phyloP scores from a whole-genome alignment of 352 stramenopile species.

The Phytopythium chamaehyphon region DNA sequence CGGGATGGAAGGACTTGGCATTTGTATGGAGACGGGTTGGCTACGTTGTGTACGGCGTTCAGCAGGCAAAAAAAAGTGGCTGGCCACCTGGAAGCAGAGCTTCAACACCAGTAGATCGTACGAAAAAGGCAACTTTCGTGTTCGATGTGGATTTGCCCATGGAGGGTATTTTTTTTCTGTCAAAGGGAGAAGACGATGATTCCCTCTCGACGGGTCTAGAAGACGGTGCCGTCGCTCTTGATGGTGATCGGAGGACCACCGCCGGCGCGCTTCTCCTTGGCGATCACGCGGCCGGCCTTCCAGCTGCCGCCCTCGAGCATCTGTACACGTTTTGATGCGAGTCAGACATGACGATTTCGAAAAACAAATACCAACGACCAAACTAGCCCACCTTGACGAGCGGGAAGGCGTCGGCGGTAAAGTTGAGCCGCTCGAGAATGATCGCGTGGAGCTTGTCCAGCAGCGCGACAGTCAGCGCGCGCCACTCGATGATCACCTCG shows the following conservation, averaged over 20 bases:
- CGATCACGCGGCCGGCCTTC: constrained; percentile 80
- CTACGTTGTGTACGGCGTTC: too few species aligned
- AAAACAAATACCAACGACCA: too few species aligned
- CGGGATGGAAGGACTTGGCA: too few species aligned
- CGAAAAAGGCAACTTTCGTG: too few species aligned
- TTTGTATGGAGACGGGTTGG: too few species aligned
- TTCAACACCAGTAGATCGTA: too few species aligned
- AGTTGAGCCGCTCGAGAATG: constrained; percentile 56
- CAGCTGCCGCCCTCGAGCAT: constrained; percentile 85
- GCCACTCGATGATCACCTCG: constrained; percentile 85
- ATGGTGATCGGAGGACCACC: constrained; percentile 79
- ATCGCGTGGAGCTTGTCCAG: constrained; percentile 73
- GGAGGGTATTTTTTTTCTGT: neutral
- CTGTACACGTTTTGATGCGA: too few species aligned
- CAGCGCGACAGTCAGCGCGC: constrained; percentile 74
- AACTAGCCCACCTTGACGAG: constrained; percentile 68
- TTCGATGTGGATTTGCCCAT: too few species aligned
- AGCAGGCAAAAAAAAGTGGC: too few species aligned
- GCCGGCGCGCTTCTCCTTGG: constrained; percentile 67
- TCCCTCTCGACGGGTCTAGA: constrained; percentile 45
- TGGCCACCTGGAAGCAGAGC: neutral
- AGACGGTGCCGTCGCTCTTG: constrained; percentile 85
- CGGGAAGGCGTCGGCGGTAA: constrained; percentile 71
- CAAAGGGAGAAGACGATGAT: neutral
- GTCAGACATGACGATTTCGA: too few species aligned